phyloP scores from a whole-genome alignment of 805 yeast genomes.

The Ogataea ganodermae region DNA sequence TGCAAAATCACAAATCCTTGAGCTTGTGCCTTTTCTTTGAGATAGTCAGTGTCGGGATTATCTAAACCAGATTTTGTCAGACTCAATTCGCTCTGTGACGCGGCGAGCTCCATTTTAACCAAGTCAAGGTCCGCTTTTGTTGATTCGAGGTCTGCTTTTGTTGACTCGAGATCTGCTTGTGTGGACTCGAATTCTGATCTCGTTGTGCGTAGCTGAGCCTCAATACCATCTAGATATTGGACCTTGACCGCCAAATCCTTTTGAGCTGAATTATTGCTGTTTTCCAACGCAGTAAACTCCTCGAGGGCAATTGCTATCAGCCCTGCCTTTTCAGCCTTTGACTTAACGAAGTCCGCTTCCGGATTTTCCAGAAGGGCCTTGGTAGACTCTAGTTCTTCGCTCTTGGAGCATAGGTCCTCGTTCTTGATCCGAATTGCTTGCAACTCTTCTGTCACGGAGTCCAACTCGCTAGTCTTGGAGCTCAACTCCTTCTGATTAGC shows the following conservation, averaged over 20 bases:
- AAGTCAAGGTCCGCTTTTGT: no score
- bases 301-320: constrained; percentile 16
- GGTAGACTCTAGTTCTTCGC: constrained; percentile 30
- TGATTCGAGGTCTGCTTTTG: background rate
- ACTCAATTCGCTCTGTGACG: background rate
- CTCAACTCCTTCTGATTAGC: constrained; percentile 10
- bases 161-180: background rate
- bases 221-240: background rate
- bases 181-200: background rate
- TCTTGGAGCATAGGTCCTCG: constrained; percentile 12
- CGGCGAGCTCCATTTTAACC: background rate
- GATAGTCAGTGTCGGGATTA: background rate
- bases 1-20: background rate
- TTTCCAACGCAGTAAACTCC: background rate
- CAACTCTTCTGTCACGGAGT: constrained; percentile 20
- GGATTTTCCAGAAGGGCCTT: constrained; percentile 27
- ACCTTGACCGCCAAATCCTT: background rate
- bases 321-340: constrained; percentile 22
- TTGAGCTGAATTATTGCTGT: background rate
- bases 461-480: constrained; percentile 15
- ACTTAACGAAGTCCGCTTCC: constrained; percentile 23
- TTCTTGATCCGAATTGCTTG: constrained; percentile 5
- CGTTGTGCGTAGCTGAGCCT: background rate
- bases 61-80: background rate
- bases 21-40: background rate